Base-by-base conservation (phyloP, 1,139 yeast genomes). In the Candida frijolesensis region DNA sequence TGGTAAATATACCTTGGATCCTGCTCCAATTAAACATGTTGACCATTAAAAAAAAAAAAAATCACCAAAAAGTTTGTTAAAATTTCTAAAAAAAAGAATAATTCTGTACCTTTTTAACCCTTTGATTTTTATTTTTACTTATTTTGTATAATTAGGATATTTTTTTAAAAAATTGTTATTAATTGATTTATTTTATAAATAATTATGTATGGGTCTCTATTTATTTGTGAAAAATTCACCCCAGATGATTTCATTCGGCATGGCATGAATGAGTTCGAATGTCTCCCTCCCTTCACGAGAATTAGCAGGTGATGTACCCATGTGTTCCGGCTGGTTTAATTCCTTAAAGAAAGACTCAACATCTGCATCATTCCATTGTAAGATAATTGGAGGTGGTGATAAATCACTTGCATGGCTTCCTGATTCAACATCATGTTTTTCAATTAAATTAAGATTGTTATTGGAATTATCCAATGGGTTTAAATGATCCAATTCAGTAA, bases 171-270 rank as follows among this genome's bases (percentile, higher is more conserved):
- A 22, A 22, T 22, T 4, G 7, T 22, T 22, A 22, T 22, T 22
- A 4, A 7, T 15, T 32, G 2, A 38, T 16, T 11, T 38, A 4
- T 14, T n/a, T 5, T 19, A 16, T 19, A 38, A n/a, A n/a, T n/a
- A n/a, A n/a, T n/a, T n/a, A n/a, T n/a, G n/a, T n/a, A 3, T 14
- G 11, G 27, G 15, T 19, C 12, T n/a, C 42, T 46, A 47, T 45
- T 47, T 48, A 32, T 67, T 64, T 1, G 83, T 77, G 61, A 87
- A 85, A 57, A 83, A 85, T 59, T 87, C 91, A 57, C 85, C 92
- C 94, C 94, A 87, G 44, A 87, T 84, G 34, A 86, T 76, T 44
- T 86, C 89, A 25, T 82, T 76, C 1, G 92, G 89, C 44, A 85
- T 79, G 59, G 84, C 87, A 57, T 78, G 80, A 52, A 87, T 79